Conservation (phyloP, 371 early-diverging fungal species). For the Mycotypha africana region DNA sequence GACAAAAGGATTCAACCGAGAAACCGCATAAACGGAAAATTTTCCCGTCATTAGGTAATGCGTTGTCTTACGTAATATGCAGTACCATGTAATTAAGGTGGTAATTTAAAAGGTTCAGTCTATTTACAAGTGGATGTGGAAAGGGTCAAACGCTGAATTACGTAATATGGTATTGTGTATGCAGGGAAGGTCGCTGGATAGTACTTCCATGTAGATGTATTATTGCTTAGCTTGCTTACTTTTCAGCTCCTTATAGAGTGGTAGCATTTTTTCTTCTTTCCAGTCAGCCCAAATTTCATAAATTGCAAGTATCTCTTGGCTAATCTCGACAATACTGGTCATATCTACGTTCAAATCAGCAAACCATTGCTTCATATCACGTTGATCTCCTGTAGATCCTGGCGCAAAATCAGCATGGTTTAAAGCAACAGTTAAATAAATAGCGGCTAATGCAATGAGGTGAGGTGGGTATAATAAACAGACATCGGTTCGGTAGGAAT, state of each 20-base stretch:
- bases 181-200: too few relatives aligned
- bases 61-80: too few relatives aligned
- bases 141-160: too few relatives aligned
- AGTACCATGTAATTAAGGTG: too few relatives aligned
- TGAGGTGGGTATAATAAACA: constrained; percentile 85
- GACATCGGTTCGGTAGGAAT: constrained; percentile 74
- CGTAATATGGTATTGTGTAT: too few relatives aligned
- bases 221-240: too few relatives aligned
- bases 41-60: too few relatives aligned
- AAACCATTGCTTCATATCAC: constrained; percentile 70
- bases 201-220: too few relatives aligned
- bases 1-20: too few relatives aligned
- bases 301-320: constrained; percentile 60
- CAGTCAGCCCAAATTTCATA: constrained; percentile 65
- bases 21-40: too few relatives aligned
- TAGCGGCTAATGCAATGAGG: constrained; percentile 77
- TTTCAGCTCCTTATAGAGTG: constrained; percentile 37
- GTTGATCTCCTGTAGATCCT: constrained; percentile 39
- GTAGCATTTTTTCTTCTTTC: constrained; percentile 49
- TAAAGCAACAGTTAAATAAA: constrained; percentile 69
- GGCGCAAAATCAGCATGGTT: constrained; percentile 47
- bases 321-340: constrained; percentile 62
- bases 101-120: too few relatives aligned
- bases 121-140: too few relatives aligned
- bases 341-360: constrained; percentile 73